phyloP scores from a whole-genome alignment of 2,329 filamentous ascomycete genomes.

The Monilinia vaccinii-corymbosi region DNA sequence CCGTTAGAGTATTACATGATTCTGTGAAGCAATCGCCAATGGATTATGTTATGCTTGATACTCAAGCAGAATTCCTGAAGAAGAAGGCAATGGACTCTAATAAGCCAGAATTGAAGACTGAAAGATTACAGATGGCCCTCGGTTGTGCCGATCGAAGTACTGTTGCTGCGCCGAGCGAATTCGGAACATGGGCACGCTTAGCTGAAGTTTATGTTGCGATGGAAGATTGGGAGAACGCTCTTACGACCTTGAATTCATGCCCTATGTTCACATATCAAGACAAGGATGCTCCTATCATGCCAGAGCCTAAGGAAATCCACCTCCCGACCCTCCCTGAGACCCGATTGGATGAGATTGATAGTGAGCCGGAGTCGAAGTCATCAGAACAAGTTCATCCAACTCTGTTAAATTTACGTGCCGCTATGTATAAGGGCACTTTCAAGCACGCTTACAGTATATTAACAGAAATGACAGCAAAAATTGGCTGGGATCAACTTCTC shows the following conservation, averaged over 20 bases:
- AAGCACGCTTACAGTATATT: slow-evolving; percentile 88
- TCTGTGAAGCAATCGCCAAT: slow-evolving; percentile 87
- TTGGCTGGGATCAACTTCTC: slow-evolving; percentile 93
- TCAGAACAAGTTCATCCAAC: slow-evolving; percentile 82
- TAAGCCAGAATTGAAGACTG: slow-evolving; percentile 46
- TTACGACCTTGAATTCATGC: slow-evolving; percentile 93
- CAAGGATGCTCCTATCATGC: slow-evolving; percentile 91
- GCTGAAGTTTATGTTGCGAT: slow-evolving; percentile 89
- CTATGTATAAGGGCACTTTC: slow-evolving; percentile 90
- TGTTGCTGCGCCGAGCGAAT: slow-evolving; percentile 91
- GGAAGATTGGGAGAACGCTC: slow-evolving; percentile 93
- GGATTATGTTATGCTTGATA: slow-evolving; percentile 95
- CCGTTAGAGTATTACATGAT: slow-evolving; percentile 78
- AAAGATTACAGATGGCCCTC: slow-evolving; percentile 74
- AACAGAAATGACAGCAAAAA: slow-evolving; percentile 91
- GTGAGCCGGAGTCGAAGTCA: slow-evolving; percentile 72
- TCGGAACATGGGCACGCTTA: slow-evolving; percentile 89
- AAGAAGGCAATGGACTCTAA: slow-evolving; percentile 61
- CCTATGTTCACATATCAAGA: slow-evolving; percentile 99
- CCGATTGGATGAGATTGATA: slow-evolving; percentile 90
- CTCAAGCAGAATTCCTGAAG: slow-evolving; percentile 85
- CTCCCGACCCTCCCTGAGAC: slow-evolving; percentile 84
- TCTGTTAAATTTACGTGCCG: slow-evolving; percentile 74
- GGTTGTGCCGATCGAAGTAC: slow-evolving; percentile 93
- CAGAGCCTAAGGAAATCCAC: slow-evolving; percentile 79